Conservation (phyloP, 2,329 filamentous ascomycete species). For the Zarea fungicola region DNA sequence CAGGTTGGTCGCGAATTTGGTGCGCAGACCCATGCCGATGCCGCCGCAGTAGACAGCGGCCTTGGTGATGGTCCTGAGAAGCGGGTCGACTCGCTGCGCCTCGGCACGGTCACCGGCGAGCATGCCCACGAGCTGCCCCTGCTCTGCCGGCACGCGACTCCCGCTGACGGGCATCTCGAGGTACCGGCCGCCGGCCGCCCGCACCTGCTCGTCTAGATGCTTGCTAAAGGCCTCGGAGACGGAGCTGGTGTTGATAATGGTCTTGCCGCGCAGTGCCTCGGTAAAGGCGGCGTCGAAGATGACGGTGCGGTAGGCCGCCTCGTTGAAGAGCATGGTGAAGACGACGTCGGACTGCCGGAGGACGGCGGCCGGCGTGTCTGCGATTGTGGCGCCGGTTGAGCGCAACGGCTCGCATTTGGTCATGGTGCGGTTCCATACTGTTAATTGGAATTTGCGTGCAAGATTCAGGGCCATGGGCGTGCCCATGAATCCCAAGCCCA, state of each 20-base stretch:
- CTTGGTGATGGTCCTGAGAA: conserved; percentile 22
- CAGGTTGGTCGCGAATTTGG: conserved; percentile 28
- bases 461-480: conserved; percentile 30
- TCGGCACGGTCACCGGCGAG: conserved; percentile 25
- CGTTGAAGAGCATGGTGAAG: conserved; percentile 29
- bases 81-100: conserved; percentile 20
- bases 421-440: conserved; percentile 27
- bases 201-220: conserved; percentile 19
- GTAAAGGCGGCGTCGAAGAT: conserved; percentile 20
- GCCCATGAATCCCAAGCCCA: conserved; percentile 29
- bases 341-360: conserved; percentile 24
- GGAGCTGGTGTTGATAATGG: conserved; percentile 27
- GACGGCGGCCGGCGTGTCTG: conserved; percentile 21
- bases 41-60: conserved; percentile 29
- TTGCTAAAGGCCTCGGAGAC: conserved; percentile 23
- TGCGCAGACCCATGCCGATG: conserved; percentile 26
- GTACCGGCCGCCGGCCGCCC: conserved; percentile 23
- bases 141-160: conserved; percentile 28
- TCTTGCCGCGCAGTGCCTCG: conserved; percentile 24
- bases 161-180: conserved; percentile 33
- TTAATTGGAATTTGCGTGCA: conserved; percentile 20
- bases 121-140: conserved; percentile 29
- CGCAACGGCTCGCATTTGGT: conserved; percentile 22
- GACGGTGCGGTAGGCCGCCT: conserved; percentile 21
- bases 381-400: conserved; percentile 19